phyloP scores from a whole-genome alignment of 2,329 filamentous ascomycete genomes.

The Phyllosticta citrichinensis region DNA sequence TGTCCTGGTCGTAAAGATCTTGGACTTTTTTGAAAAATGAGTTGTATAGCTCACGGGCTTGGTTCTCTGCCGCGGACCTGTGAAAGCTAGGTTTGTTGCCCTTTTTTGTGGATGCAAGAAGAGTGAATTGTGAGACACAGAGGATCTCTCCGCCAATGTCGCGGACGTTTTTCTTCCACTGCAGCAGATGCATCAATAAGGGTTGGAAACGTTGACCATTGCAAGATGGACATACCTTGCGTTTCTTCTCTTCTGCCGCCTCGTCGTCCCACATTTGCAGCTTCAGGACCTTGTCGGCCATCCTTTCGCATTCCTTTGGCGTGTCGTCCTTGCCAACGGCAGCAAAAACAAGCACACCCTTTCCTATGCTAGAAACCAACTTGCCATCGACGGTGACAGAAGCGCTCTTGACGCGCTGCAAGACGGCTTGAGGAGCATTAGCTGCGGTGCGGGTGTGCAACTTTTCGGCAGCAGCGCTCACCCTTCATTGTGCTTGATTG shows the following conservation, averaged over 20 bases:
- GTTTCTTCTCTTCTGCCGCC: slow-evolving; percentile 37
- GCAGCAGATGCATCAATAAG: slow-evolving; percentile 11
- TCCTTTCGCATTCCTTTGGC: slow-evolving; percentile 70
- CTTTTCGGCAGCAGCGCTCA: slow-evolving; percentile 1
- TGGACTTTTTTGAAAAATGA: slow-evolving; percentile 71
- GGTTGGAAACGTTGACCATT: not conserved
- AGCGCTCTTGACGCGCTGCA: slow-evolving; percentile 89
- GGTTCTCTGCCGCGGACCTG: slow-evolving; percentile 66
- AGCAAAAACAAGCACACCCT: slow-evolving; percentile 81
- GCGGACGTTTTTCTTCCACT: slow-evolving; percentile 87
- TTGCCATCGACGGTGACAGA: slow-evolving; percentile 92
- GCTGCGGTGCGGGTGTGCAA: not conserved
- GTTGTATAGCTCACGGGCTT: slow-evolving; percentile 74
- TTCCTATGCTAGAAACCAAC: slow-evolving; percentile 81
- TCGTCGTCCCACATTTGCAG: slow-evolving; percentile 88
- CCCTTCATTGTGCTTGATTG: slow-evolving; percentile 10
- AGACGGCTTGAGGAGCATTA: slow-evolving; percentile 54
- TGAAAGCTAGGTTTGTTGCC: slow-evolving; percentile 94
- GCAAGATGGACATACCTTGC: slow-evolving; percentile 41
- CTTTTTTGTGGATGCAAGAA: slow-evolving; percentile 88
- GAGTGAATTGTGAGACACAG: slow-evolving; percentile 97
- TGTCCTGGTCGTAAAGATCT: slow-evolving; percentile 58
- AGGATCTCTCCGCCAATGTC: slow-evolving; percentile 87
- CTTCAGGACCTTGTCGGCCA: slow-evolving; percentile 80
- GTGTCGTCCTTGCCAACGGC: slow-evolving; percentile 87